Conservation (phyloP, 345 rosid genomes). For the Eucalyptus sp. region DNA sequence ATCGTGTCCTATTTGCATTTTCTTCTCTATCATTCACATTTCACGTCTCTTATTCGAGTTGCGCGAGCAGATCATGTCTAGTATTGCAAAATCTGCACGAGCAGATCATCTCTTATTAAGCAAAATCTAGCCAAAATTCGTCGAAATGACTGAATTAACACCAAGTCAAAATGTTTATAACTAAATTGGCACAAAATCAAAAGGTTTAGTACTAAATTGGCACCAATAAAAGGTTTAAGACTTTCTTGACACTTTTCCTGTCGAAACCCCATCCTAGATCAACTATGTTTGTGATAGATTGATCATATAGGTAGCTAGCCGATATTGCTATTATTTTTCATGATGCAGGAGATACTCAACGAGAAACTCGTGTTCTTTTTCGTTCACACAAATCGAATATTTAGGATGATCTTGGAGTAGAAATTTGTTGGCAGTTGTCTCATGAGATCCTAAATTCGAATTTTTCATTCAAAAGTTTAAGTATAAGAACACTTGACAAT, state of each 20-base stretch:
- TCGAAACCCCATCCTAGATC: fast-evolving
- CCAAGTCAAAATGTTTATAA: too few relatives aligned
- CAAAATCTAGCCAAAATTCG: too few relatives aligned
- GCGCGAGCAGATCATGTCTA: fast-evolving
- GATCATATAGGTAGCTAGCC: neutral
- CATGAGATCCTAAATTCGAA: neutral
- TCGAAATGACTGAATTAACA: too few relatives aligned
- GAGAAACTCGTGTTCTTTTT: too few relatives aligned
- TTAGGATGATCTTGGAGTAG: neutral
- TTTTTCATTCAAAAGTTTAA: neutral
- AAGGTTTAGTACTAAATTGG: too few relatives aligned
- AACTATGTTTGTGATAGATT: neutral
- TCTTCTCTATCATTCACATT: too few relatives aligned
- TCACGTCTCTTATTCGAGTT: neutral
- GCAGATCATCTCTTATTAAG: neutral
- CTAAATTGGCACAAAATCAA: too few relatives aligned
- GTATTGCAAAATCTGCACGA: too few relatives aligned
- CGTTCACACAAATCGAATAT: neutral
- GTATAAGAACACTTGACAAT: neutral
- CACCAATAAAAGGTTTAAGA: fast-evolving
- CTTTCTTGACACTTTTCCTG: too few relatives aligned
- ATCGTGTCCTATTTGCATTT: too few relatives aligned
- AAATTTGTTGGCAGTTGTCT: fast-evolving
- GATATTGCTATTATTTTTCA: neutral
- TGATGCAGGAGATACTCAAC: neutral